A percentile compares a stretch with the other conserved stretches of the same genome.
Conservation (phyloP, 1,284 basidiomycete species). For the Cryptococcus depauperatus region DNA sequence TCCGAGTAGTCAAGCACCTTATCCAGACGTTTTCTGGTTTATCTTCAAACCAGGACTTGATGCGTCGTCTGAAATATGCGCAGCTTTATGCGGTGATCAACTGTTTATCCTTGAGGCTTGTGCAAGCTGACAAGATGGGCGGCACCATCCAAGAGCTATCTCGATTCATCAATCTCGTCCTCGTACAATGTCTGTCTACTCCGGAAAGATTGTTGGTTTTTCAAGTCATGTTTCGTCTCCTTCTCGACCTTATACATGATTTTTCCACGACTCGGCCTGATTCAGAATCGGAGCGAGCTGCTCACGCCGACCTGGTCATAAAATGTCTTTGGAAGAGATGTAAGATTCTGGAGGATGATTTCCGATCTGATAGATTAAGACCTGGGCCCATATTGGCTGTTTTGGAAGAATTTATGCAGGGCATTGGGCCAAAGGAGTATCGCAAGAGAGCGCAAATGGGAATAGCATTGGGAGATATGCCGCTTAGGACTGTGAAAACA, state of each 20-base stretch:
- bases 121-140: conserved; percentile 65
- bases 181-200: conserved; percentile 84
- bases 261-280: conserved; percentile 56
- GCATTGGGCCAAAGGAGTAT: conserved; percentile 93
- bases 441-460: conserved; percentile 78
- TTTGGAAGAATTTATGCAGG: conserved; percentile 88
- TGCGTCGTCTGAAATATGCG: conserved; percentile 23
- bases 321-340: conserved; percentile 99
- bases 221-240: conserved; percentile 67
- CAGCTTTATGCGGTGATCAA: conserved; percentile 55
- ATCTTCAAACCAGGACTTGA: conserved; percentile 25
- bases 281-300: conserved; percentile 67
- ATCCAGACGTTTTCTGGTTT: conserved; percentile 61
- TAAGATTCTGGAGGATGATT: conserved; percentile 83
- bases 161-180: conserved; percentile 96
- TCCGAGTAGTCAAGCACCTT: conserved; percentile 87
- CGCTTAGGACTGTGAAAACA: conserved; percentile 91
- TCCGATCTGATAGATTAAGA: conserved; percentile 70
- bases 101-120: conserved; percentile 76
- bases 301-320: conserved; percentile 89
- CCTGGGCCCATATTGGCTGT: conserved; percentile 85
- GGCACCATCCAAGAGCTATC: conserved; percentile 75
- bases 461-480: conserved; percentile 93
- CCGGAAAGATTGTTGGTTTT: conserved; percentile 87
- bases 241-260: conserved; percentile 79